These are phyloP conservation scores for Fraxinus anomala DNA, from an alignment of 257 asterid species.

Conservation along the genomic window DNA sequence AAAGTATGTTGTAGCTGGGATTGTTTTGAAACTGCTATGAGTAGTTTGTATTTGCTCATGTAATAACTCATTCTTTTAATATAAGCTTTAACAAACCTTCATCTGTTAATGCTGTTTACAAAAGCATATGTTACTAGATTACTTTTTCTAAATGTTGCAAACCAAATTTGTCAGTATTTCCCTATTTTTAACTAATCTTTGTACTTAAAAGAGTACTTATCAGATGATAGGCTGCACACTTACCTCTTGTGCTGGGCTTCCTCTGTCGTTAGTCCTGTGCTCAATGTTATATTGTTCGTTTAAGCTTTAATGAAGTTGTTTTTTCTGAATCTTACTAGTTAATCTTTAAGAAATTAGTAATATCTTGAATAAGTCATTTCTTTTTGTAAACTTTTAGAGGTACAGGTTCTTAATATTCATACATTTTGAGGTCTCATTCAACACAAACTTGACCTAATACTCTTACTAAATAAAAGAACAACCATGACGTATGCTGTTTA, in stretches of 20 bases:
- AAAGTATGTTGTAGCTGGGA: constrained; percentile 9
- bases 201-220: neutral
- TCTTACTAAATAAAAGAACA: constrained; percentile 1
- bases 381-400: neutral
- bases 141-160: neutral
- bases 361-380: neutral
- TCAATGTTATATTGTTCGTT: neutral
- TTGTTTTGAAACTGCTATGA: neutral
- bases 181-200: neutral
- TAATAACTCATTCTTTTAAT: neutral
- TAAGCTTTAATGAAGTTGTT: neutral
- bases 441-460: neutral
- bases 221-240: neutral
- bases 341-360: neutral
- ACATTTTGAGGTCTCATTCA: constrained; percentile 7
- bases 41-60: neutral
- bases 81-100: neutral
- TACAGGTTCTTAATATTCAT: neutral
- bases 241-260: neutral
- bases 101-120: neutral
- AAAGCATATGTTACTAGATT: neutral
- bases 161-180: neutral
- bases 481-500: neutral
- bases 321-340: constrained; percentile 1
- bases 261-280: neutral